These are phyloP conservation scores for Avena eriantha DNA, from an alignment of 176 grass and related monocot species.

Conservation along the genomic window DNA sequence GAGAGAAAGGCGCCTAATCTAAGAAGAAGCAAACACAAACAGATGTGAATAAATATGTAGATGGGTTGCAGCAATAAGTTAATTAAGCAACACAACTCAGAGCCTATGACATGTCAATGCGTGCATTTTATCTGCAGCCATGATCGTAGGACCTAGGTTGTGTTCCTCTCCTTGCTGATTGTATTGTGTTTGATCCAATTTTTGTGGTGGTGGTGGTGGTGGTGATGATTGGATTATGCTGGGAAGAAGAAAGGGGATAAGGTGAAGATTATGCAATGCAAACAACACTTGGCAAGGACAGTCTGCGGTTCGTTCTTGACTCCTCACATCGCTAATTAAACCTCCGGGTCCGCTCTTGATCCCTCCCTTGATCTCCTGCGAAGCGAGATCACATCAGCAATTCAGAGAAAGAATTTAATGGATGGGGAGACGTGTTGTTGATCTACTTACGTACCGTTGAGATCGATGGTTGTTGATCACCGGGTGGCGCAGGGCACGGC, in stretches of 20 bases:
- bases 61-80: neutral
- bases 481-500: constrained; percentile 14
- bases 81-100: constrained; percentile 42
- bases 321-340: constrained; percentile 56
- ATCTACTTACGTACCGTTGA: constrained; percentile 25
- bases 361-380: constrained; percentile 45
- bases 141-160: constrained; percentile 49
- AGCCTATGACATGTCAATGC: constrained; percentile 41
- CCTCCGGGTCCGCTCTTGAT: constrained; percentile 49
- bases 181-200: neutral
- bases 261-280: constrained; percentile 10
- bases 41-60: neutral
- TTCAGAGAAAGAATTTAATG: neutral
- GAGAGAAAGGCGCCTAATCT: neutral
- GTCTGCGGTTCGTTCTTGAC: constrained; percentile 99
- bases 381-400: neutral
- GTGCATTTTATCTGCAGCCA: constrained; percentile 31
- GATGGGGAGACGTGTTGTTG: too few relatives aligned
- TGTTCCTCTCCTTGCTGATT: constrained; percentile 30
- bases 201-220: constrained; percentile 15
- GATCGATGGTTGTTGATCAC: constrained; percentile 10
- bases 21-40: neutral
- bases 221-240: constrained; percentile 36
- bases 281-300: constrained; percentile 76
- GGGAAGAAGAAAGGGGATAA: neutral